A percentile compares a stretch with the other conserved stretches of the same genome.
These are phyloP conservation scores for Xylariaceae sp. DNA, from an alignment of 2,329 filamentous ascomycete species.

Conservation along the genomic window DNA sequence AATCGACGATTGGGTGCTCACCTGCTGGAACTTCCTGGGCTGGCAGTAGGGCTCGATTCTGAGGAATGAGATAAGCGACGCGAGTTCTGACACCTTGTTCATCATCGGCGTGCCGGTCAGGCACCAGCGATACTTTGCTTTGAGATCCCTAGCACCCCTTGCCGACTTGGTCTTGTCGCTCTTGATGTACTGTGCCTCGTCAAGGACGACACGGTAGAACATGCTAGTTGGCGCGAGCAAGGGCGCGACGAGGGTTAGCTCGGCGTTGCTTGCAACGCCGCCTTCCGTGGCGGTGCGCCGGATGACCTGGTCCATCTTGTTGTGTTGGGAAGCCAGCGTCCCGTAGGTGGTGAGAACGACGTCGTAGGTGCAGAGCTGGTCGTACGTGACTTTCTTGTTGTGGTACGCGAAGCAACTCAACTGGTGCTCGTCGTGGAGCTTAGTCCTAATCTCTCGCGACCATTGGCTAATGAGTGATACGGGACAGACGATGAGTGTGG, in stretches of 20 bases:
- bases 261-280: slow-evolving; percentile 29
- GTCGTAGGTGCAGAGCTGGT: slow-evolving; percentile 56
- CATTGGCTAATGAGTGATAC: slow-evolving; percentile 77
- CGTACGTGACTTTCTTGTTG: slow-evolving; percentile 53
- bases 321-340: slow-evolving; percentile 59
- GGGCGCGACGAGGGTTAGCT: slow-evolving; percentile 36
- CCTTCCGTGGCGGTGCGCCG: slow-evolving; percentile 37
- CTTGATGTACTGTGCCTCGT: slow-evolving; percentile 78
- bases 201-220: slow-evolving; percentile 67
- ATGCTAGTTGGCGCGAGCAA: slow-evolving; percentile 51
- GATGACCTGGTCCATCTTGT: slow-evolving; percentile 48
- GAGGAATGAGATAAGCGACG: slow-evolving; percentile 69
- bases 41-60: slow-evolving; percentile 67
- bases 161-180: slow-evolving; percentile 59
- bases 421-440: slow-evolving; percentile 52
- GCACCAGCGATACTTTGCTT: slow-evolving; percentile 60
- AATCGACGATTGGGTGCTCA: too few species aligned
- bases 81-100: slow-evolving; percentile 74
- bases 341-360: slow-evolving; percentile 74
- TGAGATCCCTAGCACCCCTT: slow-evolving; percentile 50
- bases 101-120: slow-evolving; percentile 83
- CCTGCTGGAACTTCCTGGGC: slow-evolving; percentile 52
- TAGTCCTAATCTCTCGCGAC: slow-evolving; percentile 69
- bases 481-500: slow-evolving; percentile 76
- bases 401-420: slow-evolving; percentile 66